phyloP scores from a whole-genome alignment of 2,329 filamentous ascomycete genomes.

The Penicillium sp. region DNA sequence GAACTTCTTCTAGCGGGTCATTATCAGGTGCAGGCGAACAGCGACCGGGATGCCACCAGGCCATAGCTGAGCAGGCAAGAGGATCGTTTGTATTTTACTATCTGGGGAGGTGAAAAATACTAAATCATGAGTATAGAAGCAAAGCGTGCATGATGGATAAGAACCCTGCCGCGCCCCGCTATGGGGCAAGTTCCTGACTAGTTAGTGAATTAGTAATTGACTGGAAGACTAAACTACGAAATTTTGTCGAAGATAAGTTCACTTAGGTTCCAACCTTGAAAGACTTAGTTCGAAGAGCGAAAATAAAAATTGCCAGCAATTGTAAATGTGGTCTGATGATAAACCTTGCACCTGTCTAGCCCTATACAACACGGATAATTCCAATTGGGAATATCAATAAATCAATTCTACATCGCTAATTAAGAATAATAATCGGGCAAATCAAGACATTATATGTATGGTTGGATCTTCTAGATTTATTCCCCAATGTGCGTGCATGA shows the following conservation, averaged over 20 bases:
- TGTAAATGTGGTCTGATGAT: too few species aligned
- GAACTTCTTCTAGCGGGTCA: not conserved
- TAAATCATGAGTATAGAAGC: not conserved
- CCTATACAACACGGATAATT: not conserved
- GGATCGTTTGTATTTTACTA: not conserved
- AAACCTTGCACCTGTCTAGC: not conserved
- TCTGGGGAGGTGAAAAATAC: not conserved
- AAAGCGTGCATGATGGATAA: not conserved
- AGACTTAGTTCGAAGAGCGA: too few species aligned
- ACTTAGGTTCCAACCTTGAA: not conserved
- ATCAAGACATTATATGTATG: not conserved
- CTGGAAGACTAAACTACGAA: not conserved
- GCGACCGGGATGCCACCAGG: not conserved
- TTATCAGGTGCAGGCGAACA: not conserved
- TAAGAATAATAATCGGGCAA: too few species aligned
- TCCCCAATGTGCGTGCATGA: not conserved
- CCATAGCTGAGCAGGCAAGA: not conserved
- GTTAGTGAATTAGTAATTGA: not conserved
- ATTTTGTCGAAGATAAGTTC: not conserved
- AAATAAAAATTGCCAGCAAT: too few species aligned
- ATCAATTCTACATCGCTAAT: not conserved
- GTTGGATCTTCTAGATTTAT: not conserved
- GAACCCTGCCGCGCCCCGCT: not conserved
- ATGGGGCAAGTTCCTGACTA: not conserved
- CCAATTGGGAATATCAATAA: not conserved